phyloP scores from a whole-genome alignment of 2,329 filamentous ascomycete genomes.

The Daldinia eschscholtzii region DNA sequence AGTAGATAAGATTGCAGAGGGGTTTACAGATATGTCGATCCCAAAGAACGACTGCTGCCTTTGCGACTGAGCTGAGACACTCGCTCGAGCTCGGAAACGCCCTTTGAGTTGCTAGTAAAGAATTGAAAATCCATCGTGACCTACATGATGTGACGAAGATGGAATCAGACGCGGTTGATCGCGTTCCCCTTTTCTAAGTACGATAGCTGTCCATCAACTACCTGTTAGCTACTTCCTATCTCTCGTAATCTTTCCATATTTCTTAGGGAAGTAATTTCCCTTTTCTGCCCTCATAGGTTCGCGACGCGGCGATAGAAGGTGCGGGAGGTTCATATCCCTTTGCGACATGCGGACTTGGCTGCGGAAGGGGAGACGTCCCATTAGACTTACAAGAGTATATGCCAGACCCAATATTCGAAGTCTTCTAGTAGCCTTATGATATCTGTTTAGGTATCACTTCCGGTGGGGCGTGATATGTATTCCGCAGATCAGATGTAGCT shows the following conservation, averaged over 20 bases:
- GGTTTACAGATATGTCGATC: conserved; percentile 45
- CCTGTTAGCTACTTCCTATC: conserved; percentile 22
- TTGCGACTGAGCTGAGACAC: conserved; percentile 40
- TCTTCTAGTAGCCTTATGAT: conserved; percentile 13
- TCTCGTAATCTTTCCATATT: conserved; percentile 10
- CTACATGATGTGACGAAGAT: conserved; percentile 46
- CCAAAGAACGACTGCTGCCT: conserved; percentile 37
- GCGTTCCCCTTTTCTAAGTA: conserved; percentile 16
- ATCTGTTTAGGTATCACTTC: conserved; percentile 23
- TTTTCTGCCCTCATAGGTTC: not conserved
- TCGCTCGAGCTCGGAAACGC: conserved; percentile 48
- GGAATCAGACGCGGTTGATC: conserved; percentile 6
- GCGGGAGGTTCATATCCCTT: not conserved
- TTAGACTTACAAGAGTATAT: conserved; percentile 22
- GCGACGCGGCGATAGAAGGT: conserved; percentile 11
- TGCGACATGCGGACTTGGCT: no score
- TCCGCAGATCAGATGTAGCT: conserved; percentile 24
- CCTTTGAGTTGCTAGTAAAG: conserved; percentile 47
- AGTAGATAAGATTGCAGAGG: conserved; percentile 11
- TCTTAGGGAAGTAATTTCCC: conserved; percentile 13
- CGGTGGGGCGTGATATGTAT: conserved; percentile 30
- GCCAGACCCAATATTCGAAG: conserved; percentile 4
- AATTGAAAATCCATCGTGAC: conserved; percentile 50
- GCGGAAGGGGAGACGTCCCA: not conserved
- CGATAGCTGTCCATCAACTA: conserved; percentile 19